A percentile compares a stretch with the other conserved stretches of the same genome.
phyloP scores from a whole-genome alignment of 176 grass and related monocot species.

The Melocanna baccifera region DNA sequence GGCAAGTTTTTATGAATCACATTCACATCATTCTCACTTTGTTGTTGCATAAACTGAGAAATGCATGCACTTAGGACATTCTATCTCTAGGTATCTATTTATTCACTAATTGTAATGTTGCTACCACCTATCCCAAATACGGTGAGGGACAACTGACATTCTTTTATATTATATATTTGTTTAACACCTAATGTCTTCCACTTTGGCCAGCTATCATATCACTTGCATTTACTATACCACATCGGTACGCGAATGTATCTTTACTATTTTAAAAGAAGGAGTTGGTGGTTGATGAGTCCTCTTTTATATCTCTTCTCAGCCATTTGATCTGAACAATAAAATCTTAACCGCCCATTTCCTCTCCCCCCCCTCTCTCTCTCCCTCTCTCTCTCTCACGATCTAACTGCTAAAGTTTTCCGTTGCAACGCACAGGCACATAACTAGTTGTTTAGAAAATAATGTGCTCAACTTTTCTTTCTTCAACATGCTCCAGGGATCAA shows the following conservation, averaged over 20 bases:
- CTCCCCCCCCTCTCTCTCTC: no score
- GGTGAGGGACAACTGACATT: neutral
- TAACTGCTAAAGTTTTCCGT: no score
- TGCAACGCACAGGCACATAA: no score
- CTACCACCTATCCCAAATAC: neutral
- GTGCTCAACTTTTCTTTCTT: slow-evolving; percentile 27
- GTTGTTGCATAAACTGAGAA: neutral
- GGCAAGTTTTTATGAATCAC: slow-evolving; percentile 35
- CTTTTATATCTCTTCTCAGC: no score
- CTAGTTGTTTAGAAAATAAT: slow-evolving; percentile 2
- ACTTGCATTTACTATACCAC: slow-evolving; percentile 6
- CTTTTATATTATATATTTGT: slow-evolving; percentile 3
- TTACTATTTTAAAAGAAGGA: no score
- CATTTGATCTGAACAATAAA: no score
- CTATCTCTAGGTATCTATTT: neutral
- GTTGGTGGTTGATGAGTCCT: no score
- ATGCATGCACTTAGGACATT: neutral
- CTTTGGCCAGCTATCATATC: neutral
- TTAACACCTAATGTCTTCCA: slow-evolving; percentile 1
- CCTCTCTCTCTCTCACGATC: no score
- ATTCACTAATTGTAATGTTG: neutral
- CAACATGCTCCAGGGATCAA: slow-evolving; percentile 72
- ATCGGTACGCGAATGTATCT: neutral
- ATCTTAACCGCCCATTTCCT: no score
- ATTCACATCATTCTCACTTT: neutral